phyloP scores from a whole-genome alignment of 306 rosid species.

The Datisca glomerata region DNA sequence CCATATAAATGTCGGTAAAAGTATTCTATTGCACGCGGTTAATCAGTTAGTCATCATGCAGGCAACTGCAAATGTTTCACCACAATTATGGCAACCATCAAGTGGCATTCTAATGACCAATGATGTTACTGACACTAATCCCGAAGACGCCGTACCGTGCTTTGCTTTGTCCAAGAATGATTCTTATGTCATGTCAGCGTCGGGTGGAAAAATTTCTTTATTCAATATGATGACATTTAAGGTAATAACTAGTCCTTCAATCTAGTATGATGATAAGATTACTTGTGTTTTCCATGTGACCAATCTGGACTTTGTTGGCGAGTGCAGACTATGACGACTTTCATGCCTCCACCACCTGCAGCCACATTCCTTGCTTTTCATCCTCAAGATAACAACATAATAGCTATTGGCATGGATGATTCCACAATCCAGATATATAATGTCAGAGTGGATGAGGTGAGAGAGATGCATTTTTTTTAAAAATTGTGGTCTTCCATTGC shows the following conservation, averaged over 20 bases:
- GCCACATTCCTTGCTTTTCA: constrained; percentile 97
- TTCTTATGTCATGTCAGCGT: constrained; percentile 97
- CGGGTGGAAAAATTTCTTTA: constrained; percentile 90
- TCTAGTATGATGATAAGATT: not conserved
- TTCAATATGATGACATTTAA: constrained; percentile 98
- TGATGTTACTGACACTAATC: constrained; percentile 54
- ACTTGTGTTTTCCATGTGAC: constrained; percentile 13
- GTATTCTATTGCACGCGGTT: constrained; percentile 13
- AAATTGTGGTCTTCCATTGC: no score
- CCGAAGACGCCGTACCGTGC: constrained; percentile 85
- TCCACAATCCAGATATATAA: constrained; percentile 91
- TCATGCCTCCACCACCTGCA: constrained; percentile 98
- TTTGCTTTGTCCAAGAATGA: constrained; percentile 93
- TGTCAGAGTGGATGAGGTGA: constrained; percentile 96
- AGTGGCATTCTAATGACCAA: constrained; percentile 96
- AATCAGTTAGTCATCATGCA: constrained; percentile 23
- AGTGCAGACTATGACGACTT: constrained; percentile 92
- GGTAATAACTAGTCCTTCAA: constrained; percentile 25
- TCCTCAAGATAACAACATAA: constrained; percentile 93
- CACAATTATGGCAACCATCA: constrained; percentile 93
- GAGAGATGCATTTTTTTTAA: no score
- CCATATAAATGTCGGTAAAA: constrained; percentile 1
- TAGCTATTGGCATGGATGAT: constrained; percentile 98
- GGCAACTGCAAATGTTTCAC: constrained; percentile 78
- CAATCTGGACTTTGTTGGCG: constrained; percentile 23